phyloP scores from a whole-genome alignment of 495 filamentous ascomycete species.

The Penicillium daleae region DNA sequence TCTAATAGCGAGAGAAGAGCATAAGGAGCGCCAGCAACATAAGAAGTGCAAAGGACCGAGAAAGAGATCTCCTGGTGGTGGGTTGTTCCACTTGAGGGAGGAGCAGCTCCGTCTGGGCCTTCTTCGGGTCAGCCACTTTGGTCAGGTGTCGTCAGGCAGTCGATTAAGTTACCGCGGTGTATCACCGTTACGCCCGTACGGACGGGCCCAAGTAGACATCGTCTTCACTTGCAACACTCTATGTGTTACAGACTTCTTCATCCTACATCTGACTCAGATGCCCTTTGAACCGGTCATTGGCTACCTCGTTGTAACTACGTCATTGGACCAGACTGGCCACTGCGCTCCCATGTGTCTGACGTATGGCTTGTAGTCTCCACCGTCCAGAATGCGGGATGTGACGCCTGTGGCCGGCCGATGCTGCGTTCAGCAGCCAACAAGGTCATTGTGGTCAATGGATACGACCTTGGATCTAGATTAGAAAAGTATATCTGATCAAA shows the following conservation, averaged over 20 bases:
- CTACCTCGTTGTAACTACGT: no score
- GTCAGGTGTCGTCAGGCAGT: slow-evolving; percentile 14
- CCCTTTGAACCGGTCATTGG: no score
- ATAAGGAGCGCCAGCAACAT: slow-evolving; percentile 5
- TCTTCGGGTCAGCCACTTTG: slow-evolving; percentile 10
- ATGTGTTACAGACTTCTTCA: no score
- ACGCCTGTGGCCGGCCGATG: slow-evolving; percentile 12
- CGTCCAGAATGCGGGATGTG: slow-evolving; percentile 28
- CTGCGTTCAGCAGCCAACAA: slow-evolving; percentile 15
- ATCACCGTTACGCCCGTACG: background rate
- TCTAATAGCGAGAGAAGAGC: background rate
- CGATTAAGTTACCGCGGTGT: background rate
- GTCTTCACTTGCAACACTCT: background rate
- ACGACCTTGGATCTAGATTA: background rate
- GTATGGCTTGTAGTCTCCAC: slow-evolving; percentile 17
- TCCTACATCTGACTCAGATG: no score
- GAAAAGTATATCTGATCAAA: background rate
- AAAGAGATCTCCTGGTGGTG: slow-evolving; percentile 6
- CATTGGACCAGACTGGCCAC: no score
- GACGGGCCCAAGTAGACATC: no score
- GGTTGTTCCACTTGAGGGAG: slow-evolving; percentile 2
- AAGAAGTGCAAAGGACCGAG: background rate
- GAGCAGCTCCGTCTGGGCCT: background rate
- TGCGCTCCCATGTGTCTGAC: background rate
- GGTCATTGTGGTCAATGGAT: slow-evolving; percentile 4